These are phyloP conservation scores for Coemansia asiatica DNA, from an alignment of 192 early-diverging fungal species.

Conservation along the genomic window DNA sequence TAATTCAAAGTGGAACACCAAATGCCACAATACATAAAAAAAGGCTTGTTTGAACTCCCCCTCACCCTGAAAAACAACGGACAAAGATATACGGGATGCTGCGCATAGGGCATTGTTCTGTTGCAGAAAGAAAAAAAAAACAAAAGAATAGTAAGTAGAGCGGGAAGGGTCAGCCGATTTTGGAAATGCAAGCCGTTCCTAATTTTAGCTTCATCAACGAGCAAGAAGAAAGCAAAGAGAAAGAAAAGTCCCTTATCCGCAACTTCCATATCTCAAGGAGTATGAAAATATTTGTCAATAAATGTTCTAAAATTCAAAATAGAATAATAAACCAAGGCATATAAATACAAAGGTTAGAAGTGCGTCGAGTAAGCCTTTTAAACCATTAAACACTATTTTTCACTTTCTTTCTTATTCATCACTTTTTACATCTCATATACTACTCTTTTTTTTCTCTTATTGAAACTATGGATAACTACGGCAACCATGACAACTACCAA, in stretches of 20 bases:
- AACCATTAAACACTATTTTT: not conserved
- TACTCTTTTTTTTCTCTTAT: not conserved
- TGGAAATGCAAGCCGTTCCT: not conserved
- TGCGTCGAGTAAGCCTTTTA: not conserved
- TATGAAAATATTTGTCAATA: not conserved
- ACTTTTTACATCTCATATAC: not conserved
- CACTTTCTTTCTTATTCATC: not conserved
- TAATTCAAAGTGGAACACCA: not conserved
- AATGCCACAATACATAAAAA: not conserved
- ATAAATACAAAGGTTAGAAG: not conserved
- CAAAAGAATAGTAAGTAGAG: not conserved
- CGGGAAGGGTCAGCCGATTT: conserved; percentile 1
- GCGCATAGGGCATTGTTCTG: not conserved
- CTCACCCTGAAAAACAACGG: not conserved
- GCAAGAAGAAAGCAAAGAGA: not conserved
- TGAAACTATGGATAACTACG: conserved; percentile 14
- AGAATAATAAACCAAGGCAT: not conserved
- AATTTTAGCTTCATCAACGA: not conserved
- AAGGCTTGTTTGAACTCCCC: not conserved
- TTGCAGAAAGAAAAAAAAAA: not conserved
- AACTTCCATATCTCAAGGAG: not conserved
- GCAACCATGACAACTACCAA: conserved; percentile 29
- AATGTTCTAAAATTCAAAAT: not conserved
- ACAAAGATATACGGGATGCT: not conserved
- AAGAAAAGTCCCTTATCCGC: not conserved